Evolutionary conservation across 2,329 filamentous ascomycete species (phyloP).

Genomic region (Claviceps capensis): DNA sequence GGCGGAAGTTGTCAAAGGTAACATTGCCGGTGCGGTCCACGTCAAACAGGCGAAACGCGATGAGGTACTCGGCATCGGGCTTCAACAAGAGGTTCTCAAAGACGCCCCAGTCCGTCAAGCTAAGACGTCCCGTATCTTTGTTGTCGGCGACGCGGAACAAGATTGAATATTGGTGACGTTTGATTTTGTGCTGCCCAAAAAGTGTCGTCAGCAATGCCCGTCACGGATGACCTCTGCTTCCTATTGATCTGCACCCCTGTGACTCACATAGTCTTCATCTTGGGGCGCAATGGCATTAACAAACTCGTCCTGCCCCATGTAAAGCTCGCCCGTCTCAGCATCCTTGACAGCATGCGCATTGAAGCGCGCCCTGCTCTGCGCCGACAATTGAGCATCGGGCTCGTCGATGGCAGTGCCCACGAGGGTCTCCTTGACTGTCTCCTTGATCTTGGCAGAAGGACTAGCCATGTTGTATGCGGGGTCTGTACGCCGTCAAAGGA

Average conservation of each 20-base stretch:
- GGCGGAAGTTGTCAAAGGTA: constrained; percentile 79
- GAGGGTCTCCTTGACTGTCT: constrained; percentile 67
- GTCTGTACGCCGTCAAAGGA: no score
- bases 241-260: not conserved
- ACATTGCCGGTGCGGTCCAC: constrained; percentile 70
- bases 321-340: constrained; percentile 59
- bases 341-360: constrained; percentile 63
- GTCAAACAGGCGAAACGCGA: constrained; percentile 94
- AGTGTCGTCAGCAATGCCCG: no score
- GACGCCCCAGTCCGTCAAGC: constrained; percentile 72
- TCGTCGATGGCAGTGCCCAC: constrained; percentile 41
- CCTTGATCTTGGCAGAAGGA: constrained; percentile 38
- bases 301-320: constrained; percentile 76
- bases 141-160: constrained; percentile 88
- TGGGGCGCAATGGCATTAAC: constrained; percentile 78
- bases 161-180: constrained; percentile 86
- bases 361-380: constrained; percentile 65
- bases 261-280: constrained; percentile 79
- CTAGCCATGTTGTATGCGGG: constrained; percentile 20
- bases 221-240: not conserved
- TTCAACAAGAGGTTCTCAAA: constrained; percentile 92
- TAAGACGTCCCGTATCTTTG: constrained; percentile 57
- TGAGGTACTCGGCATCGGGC: constrained; percentile 96
- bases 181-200: constrained; percentile 75
- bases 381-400: constrained; percentile 46